Percentiles rank a stretch among this genome's conserved stretches.
These are phyloP conservation scores for Apiospora koreana DNA, from an alignment of 2,329 filamentous ascomycete genomes.

Conservation along the genomic window DNA sequence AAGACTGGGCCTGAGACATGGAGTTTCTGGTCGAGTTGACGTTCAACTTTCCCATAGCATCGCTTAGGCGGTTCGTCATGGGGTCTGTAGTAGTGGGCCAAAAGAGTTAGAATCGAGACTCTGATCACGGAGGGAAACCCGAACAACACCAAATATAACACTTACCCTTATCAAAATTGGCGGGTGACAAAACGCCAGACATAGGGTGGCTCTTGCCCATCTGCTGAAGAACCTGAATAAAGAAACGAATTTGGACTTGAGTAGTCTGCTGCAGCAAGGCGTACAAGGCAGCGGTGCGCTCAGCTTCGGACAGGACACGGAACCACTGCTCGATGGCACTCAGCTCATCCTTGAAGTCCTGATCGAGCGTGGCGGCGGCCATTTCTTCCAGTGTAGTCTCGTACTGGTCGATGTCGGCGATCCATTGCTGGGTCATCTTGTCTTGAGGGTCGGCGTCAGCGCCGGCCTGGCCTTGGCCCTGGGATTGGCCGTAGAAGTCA, in stretches of 20 bases:
- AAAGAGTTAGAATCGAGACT: conserved; percentile 16
- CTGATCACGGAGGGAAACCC: not conserved
- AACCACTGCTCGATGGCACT: conserved; percentile 99
- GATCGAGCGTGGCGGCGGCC: conserved; percentile 96
- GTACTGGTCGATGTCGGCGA: conserved; percentile 97
- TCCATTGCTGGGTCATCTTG: conserved; percentile 96
- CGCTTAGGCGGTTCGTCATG: conserved; percentile 93
- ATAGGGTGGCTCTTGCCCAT: conserved; percentile 99
- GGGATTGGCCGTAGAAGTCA: conserved; percentile 84
- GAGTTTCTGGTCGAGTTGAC: conserved; percentile 88
- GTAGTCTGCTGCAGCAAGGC: conserved; percentile 97
- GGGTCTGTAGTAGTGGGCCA: conserved; percentile 63
- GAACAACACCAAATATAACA: conserved; percentile 14
- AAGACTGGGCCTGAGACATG: conserved; percentile 74
- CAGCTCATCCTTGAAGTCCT: conserved; percentile 99
- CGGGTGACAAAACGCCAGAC: conserved; percentile 90
- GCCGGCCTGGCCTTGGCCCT: conserved; percentile 66
- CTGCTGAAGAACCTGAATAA: conserved; percentile 97
- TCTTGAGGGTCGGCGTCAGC: conserved; percentile 79
- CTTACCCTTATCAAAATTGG: conserved; percentile 94
- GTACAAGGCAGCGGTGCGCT: conserved; percentile 92
- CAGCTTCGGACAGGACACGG: conserved; percentile 92
- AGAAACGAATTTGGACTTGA: conserved; percentile 98
- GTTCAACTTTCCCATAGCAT: conserved; percentile 94
- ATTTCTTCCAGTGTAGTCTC: conserved; percentile 99